Evolutionary conservation across 2,329 filamentous ascomycete species (phyloP).

Genomic region (Botrytis fabae): DNA sequence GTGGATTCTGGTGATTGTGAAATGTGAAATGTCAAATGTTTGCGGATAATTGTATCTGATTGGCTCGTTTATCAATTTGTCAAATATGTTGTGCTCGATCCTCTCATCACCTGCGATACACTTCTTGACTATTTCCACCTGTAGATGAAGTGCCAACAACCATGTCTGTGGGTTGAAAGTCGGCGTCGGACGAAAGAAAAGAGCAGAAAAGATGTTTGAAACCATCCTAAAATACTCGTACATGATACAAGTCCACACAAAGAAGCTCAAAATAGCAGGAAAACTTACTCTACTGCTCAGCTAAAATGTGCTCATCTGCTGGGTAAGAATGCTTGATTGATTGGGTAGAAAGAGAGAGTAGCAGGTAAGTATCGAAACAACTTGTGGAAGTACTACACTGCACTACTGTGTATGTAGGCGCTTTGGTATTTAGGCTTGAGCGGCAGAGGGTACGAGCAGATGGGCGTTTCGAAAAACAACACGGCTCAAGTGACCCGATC

Average conservation of each 20-base stretch:
- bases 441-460: not conserved
- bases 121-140: not conserved
- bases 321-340: conserved; percentile 14
- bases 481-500: not conserved
- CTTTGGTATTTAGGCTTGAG: conserved; percentile 10
- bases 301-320: not conserved
- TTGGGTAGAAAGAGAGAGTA: conserved; percentile 5
- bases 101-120: conserved; percentile 7
- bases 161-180: not conserved
- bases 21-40: not conserved
- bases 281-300: not conserved
- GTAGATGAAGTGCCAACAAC: not conserved
- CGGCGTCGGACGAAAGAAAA: not conserved
- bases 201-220: not conserved
- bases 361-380: not conserved
- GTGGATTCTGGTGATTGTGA: not conserved
- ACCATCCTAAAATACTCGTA: not conserved
- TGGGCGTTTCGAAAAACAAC: conserved; percentile 11
- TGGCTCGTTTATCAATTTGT: not conserved
- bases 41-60: not conserved
- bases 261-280: not conserved
- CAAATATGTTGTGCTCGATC: conserved; percentile 6
- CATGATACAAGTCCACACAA: not conserved
- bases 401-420: not conserved
- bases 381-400: not conserved